Percentiles rank a stretch among this genome's conserved stretches.
Evolutionary conservation across 176 grass and related monocot species (phyloP).

Genomic region (Poa pratensis): DNA sequence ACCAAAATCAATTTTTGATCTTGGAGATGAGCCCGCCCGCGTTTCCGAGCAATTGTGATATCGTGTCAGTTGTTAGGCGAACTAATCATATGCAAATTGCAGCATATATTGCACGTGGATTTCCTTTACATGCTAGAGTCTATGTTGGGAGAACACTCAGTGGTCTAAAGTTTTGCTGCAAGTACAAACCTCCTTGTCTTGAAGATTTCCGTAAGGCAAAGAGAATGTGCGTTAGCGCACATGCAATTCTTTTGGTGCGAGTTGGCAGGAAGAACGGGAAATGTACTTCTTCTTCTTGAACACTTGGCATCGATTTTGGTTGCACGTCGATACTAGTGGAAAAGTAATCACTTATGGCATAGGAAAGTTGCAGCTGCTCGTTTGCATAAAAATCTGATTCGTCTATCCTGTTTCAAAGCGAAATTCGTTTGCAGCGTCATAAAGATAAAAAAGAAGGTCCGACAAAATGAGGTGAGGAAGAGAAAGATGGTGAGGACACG

Average conservation of each 20-base stretch:
- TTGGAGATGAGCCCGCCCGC: too few relatives aligned
- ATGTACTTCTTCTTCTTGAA: not conserved
- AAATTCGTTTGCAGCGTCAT: not conserved
- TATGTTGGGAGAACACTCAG: not conserved
- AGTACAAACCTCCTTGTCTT: not conserved
- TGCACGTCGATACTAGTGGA: not conserved
- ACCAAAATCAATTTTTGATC: too few relatives aligned
- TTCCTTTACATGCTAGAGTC: not conserved
- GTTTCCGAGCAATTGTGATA: too few relatives aligned
- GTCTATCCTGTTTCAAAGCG: not conserved
- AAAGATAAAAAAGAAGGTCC: too few relatives aligned
- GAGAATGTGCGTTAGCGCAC: not conserved
- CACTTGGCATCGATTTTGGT: not conserved
- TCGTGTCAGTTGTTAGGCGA: slow-evolving; percentile 1
- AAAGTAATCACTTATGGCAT: not conserved
- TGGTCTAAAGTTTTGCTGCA: not conserved
- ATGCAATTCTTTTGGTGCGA: not conserved
- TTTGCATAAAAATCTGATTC: not conserved
- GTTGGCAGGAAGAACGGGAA: not conserved
- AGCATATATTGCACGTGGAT: not conserved
- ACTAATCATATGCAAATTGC: not conserved
- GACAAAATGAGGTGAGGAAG: too few relatives aligned
- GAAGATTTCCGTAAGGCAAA: not conserved
- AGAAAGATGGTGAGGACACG: too few relatives aligned
- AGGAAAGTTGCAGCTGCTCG: not conserved